A percentile compares a stretch with the other conserved stretches of the same genome.
These are phyloP conservation scores for Chytridium lagenaria DNA, from an alignment of 371 early-diverging fungal genomes.

Conservation along the genomic window DNA sequence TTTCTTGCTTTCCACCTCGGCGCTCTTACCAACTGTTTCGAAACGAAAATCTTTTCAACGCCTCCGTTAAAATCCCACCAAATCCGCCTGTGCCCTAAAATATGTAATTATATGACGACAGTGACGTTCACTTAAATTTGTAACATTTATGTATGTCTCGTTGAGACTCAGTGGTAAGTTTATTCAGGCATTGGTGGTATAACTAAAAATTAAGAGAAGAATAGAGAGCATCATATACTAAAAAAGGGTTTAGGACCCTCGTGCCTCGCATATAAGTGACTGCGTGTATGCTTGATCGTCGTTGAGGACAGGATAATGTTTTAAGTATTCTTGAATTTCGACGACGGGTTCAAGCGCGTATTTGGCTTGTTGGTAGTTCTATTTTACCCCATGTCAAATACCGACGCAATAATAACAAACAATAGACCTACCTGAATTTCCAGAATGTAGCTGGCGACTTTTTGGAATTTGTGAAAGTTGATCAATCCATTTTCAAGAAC, in stretches of 20 bases:
- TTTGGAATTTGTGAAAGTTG: conserved; percentile 61
- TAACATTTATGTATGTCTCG: background rate
- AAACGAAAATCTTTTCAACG: background rate
- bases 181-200: no score
- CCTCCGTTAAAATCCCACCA: no score
- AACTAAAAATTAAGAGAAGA: no score
- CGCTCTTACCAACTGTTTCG: background rate
- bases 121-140: background rate
- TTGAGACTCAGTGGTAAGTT: no score
- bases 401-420: background rate
- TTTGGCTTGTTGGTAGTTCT: conserved; percentile 54
- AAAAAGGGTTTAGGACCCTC: background rate
- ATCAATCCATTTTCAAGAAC: conserved; percentile 52
- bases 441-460: conserved; percentile 54
- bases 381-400: background rate
- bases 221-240: background rate
- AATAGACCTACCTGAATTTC: conserved; percentile 55
- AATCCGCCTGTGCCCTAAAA: no score
- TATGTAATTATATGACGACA: no score
- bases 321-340: conserved; percentile 60
- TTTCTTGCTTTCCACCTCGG: background rate
- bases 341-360: conserved; percentile 53
- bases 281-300: conserved; percentile 59
- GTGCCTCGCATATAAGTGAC: conserved; percentile 56
- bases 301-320: conserved; percentile 33